Evolutionary conservation across 2,329 filamentous ascomycete genomes (phyloP).

Genomic region (Venturia nashicola): DNA sequence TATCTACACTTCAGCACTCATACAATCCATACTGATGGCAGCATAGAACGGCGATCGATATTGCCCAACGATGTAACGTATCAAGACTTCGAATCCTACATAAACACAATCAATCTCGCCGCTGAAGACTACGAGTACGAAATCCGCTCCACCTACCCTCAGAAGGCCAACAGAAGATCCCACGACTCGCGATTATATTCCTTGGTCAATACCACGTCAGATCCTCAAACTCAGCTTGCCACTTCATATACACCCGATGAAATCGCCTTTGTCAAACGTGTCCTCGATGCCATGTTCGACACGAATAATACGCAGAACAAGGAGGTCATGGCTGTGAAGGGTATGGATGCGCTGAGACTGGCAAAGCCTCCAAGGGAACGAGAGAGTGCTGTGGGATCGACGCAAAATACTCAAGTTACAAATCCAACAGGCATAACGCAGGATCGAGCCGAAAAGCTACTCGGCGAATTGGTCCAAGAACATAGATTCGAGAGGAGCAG

Average conservation of each 20-base stretch:
- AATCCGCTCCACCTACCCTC: conserved; percentile 63
- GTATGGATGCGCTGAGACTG: conserved; percentile 66
- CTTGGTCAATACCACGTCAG: conserved; percentile 78
- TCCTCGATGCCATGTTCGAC: conserved; percentile 88
- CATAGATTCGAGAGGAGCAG: conserved; percentile 73
- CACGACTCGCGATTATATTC: conserved; percentile 45
- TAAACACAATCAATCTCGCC: conserved; percentile 57
- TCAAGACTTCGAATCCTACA: conserved; percentile 54
- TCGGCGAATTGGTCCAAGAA: conserved; percentile 59
- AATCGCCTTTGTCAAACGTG: conserved; percentile 75
- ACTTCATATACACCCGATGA: conserved; percentile 73
- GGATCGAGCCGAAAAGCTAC: conserved; percentile 61
- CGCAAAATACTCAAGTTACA: conserved; percentile 13
- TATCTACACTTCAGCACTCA: conserved; percentile 14
- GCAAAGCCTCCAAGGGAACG: conserved; percentile 29
- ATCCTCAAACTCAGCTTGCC: conserved; percentile 74
- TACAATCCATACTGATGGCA: conserved; percentile 10
- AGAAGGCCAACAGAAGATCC: conserved; percentile 40
- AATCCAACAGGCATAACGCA: conserved; percentile 46
- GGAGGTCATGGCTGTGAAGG: conserved; percentile 72
- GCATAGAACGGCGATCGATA: conserved; percentile 33
- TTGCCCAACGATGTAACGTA: conserved; percentile 52
- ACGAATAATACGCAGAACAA: conserved; percentile 67
- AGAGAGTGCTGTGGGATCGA: conserved; percentile 21
- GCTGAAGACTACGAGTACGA: conserved; percentile 78